These are phyloP conservation scores for Trichoderma harzianum DNA, from an alignment of 2,329 filamentous ascomycete genomes.

Conservation along the genomic window DNA sequence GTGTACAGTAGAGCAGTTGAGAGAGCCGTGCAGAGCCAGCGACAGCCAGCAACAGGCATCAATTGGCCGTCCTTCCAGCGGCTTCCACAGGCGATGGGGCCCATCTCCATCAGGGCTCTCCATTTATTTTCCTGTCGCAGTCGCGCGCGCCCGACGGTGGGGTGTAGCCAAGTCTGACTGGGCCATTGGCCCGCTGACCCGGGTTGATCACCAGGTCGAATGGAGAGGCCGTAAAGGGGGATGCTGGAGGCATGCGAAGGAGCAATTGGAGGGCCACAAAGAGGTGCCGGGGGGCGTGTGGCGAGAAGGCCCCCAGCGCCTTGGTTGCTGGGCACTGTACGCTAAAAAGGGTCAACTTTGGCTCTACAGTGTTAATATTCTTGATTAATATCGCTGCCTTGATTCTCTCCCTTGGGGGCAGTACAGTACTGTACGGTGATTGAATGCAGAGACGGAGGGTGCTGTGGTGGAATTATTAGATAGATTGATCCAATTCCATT, in stretches of 20 bases:
- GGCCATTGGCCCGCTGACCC: conserved; percentile 22
- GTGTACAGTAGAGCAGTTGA: no score
- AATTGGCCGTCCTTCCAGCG: conserved; percentile 20
- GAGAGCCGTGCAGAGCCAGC: background rate
- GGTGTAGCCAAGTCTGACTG: conserved; percentile 16
- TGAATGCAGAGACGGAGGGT: background rate
- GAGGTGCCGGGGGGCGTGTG: conserved; percentile 3
- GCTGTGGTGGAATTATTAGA: background rate
- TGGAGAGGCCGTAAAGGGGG: conserved; percentile 15
- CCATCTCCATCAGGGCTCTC: conserved; percentile 2
- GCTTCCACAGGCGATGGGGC: conserved; percentile 22
- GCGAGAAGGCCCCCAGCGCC: background rate
- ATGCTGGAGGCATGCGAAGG: conserved; percentile 15
- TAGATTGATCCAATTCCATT: background rate
- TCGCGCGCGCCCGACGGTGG: conserved; percentile 7
- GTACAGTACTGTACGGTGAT: background rate
- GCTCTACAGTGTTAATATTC: background rate
- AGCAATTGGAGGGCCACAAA: conserved; percentile 10
- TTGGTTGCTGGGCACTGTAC: background rate
- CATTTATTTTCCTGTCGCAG: background rate
- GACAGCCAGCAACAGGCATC: background rate
- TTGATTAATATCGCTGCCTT: background rate
- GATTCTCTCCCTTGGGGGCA: background rate
- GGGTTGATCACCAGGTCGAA: conserved; percentile 25
- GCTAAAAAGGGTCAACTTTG: background rate